Conservation (phyloP, 306 rosid species). For the Lotus japonicus region DNA sequence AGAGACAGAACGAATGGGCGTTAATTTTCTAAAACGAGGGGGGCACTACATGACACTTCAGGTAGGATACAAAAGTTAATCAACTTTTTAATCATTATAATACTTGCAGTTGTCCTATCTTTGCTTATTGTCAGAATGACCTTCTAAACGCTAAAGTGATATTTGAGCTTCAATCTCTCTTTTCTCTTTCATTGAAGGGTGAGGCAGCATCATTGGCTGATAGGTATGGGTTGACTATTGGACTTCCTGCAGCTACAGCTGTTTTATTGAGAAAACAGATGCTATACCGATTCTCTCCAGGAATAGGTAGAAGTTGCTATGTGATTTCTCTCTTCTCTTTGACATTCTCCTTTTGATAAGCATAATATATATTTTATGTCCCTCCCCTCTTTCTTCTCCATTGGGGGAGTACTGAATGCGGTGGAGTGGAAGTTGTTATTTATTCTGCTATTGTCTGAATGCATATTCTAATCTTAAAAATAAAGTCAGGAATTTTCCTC, state of each 20-base stretch:
- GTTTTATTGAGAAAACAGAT: conserved; percentile 51
- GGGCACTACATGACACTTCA: conserved; percentile 99
- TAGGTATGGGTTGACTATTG: conserved; percentile 59
- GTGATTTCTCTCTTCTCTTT: not conserved
- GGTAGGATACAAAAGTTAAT: conserved; percentile 43
- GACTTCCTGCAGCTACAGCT: conserved; percentile 70
- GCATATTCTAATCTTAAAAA: not conserved
- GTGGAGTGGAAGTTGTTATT: not conserved
- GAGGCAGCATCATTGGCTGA: conserved; percentile 84
- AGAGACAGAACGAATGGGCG: conserved; percentile 72
- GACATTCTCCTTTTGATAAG: not conserved
- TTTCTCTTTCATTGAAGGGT: conserved; percentile 52
- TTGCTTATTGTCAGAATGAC: not conserved
- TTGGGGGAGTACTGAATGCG: not conserved
- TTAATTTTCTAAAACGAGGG: conserved; percentile 73
- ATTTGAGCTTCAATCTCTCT: conserved; percentile 9
- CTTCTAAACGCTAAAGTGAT: not conserved
- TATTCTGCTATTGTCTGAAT: not conserved
- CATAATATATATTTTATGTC: not conserved
- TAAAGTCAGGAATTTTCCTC: not conserved
- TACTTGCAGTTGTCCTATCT: not conserved
- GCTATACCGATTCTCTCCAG: conserved; percentile 51
- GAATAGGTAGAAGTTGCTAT: conserved; percentile 61
- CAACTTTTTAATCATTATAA: conserved; percentile 6
- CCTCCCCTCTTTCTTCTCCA: not conserved